A percentile compares a stretch with the other conserved stretches of the same genome.
Evolutionary conservation across 2,329 filamentous ascomycete genomes (phyloP).

Genomic region (Zarea fungicola): DNA sequence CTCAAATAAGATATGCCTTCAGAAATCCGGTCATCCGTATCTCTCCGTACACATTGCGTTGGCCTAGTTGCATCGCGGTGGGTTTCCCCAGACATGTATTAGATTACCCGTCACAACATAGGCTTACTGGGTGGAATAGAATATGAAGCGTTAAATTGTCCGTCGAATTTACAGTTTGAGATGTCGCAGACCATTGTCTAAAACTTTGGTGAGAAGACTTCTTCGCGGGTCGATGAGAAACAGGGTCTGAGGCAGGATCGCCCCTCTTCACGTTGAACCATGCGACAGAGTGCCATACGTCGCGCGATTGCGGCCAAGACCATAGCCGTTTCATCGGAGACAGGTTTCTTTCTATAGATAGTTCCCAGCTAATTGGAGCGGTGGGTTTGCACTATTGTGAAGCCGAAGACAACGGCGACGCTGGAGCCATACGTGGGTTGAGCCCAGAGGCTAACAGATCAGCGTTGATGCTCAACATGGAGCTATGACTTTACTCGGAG

Average conservation of each 20-base stretch:
- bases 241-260: conserved; percentile 6
- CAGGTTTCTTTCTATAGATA: not conserved
- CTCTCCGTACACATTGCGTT: not conserved
- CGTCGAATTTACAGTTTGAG: not conserved
- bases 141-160: not conserved
- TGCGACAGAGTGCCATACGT: not conserved
- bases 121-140: not conserved
- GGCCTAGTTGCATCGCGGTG: not conserved
- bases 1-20: no score
- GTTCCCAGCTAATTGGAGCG: not conserved
- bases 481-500: no score
- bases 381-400: not conserved
- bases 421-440: no score
- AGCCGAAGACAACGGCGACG: no score
- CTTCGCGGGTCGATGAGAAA: not conserved
- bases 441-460: no score
- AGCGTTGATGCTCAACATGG: no score
- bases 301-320: not conserved
- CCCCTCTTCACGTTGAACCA: not conserved
- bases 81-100: conserved; percentile 6
- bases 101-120: conserved; percentile 1
- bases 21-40: not conserved
- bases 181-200: not conserved
- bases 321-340: conserved; percentile 3
- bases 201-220: not conserved